Evolutionary conservation across 805 yeast species (phyloP), one percentile per base, ranked within the genome.

Genomic region (Alloascoidea hylecoeti): DNA sequence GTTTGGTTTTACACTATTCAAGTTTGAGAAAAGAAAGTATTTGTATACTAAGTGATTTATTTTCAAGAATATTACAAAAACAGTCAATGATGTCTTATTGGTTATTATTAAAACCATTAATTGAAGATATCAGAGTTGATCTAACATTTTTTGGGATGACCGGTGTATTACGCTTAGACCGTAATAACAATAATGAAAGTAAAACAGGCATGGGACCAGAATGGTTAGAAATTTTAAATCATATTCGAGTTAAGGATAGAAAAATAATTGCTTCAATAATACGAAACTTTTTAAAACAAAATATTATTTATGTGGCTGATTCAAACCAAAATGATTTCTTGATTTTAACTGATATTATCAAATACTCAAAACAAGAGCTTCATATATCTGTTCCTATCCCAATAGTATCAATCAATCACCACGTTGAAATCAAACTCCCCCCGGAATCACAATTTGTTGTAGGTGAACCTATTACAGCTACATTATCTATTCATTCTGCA

Each of bases 391-490:
- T 71, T 6, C 60, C 70, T 0, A 50, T 71, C 18, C 75, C 77
- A 0, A 44, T 51, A 6, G 53, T 70, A n/a, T 58, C 64, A 41
- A 52, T 61, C 17, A 56, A 71, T 19, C 72, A 69, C 38, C 50
- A 60, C 3, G 61, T 64, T 5, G 68, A 23, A 23, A 9, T 23
- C 13, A n/a, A 23, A n/a, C n/a, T 9, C 30, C 13, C 9, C 56
- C 57, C 53, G 33, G 55, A 60, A 19, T 44, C 58, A 5, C 73
- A 68, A 36, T 73, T 66, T 43, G 51, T 66, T 5, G 75, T 81
- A 1, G 92, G 92, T 2, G 75, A 72, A 37, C 75, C 80, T 1
- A 68, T 83, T n/a, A 42, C 51, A 0, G 62, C 67, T 2, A 49
- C 45, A 5, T 51, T 80, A 16, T 45, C 43, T 0, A 53, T 83